Base-by-base conservation (phyloP, 208 protist genomes). In the Trypanosoma mega region DNA sequence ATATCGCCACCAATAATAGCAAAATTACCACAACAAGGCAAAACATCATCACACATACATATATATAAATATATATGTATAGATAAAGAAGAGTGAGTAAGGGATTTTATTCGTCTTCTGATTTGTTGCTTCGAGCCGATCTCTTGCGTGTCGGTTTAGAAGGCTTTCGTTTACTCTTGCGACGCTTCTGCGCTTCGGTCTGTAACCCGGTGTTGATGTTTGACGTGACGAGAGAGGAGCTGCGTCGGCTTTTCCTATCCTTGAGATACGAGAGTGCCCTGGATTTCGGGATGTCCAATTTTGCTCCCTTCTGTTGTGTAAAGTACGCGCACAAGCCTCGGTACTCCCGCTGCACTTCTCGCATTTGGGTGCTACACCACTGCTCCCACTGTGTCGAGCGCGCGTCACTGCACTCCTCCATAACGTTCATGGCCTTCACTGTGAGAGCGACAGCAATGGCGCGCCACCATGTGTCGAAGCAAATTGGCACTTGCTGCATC, bases 401-500 rank as follows among this genome's bases (percentile, higher is more conserved):
- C 11, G 56, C 45, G 31, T 72, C 37, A 65, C 63, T 76, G 65
- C 85, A 91, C 72, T 95, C 89, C 23, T 69, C 60, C 52, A 91
- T 72, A 26, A 95, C 78, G 44, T 78, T 87, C 57, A 82, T 82
- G 31, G 72, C 85, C 62, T 87, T 86, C 44, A 88, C 78, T 20
- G 81, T 81, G 26, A 95, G 82, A 2, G 89, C 89, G 27, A 92
- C 69, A 1, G 86, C 73, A 77, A 92, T 90, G 7, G 76, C 80
- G 39, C 85, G 82, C 85, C 89, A 95, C 85, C 89, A 95, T 24
- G 82, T 74, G 44, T 95, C 88, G 60, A 94, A 92, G 51, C 84
- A 88, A n/a, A 84, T 54, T 18, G 88, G 88, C 12, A 72, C 59
- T 1, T 67, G 39, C n/a, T 46, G 44, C 18, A 66, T 59, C 57